phyloP scores from a whole-genome alignment of 352 stramenopile genomes.

The Phytopythium kandeliae region DNA sequence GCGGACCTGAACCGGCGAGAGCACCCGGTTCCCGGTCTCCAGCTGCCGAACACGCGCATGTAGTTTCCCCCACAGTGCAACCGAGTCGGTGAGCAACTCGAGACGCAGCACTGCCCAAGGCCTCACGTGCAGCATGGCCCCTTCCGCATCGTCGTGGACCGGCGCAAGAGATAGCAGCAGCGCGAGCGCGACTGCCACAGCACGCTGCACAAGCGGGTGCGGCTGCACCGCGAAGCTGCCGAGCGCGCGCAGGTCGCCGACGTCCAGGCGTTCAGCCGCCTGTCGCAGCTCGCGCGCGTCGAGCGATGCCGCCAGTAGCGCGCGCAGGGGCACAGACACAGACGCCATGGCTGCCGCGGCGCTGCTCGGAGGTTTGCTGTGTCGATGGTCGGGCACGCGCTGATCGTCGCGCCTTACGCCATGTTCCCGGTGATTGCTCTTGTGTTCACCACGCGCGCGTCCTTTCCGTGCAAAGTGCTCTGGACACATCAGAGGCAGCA shows the following conservation, averaged over 20 bases:
- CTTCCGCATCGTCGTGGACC: slow-evolving; percentile 8
- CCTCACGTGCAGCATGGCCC: slow-evolving; percentile 10
- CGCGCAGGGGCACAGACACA: not conserved
- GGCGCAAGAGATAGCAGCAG: slow-evolving; percentile 35
- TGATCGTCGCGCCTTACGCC: not conserved
- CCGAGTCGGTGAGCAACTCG: slow-evolving; percentile 29
- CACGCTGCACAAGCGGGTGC: slow-evolving; percentile 30
- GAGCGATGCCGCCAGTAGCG: slow-evolving; percentile 4
- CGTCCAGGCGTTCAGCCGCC: slow-evolving; percentile 23
- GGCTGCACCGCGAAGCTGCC: slow-evolving; percentile 33
- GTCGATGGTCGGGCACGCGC: too few species aligned
- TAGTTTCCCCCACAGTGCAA: slow-evolving; percentile 29
- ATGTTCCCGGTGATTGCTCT: not conserved
- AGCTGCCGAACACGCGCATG: slow-evolving; percentile 32
- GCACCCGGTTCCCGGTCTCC: slow-evolving; percentile 10
- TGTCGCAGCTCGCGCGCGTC: slow-evolving; percentile 12
- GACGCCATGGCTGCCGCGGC: too few species aligned
- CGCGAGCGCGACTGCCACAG: slow-evolving; percentile 29
- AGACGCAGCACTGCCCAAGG: slow-evolving; percentile 52
- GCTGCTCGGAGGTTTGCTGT: not conserved
- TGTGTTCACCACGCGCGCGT: not conserved
- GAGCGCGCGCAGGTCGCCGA: slow-evolving; percentile 37
- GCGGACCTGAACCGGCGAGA: slow-evolving; percentile 26
- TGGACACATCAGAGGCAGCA: too few species aligned
- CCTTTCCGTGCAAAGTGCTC: too few species aligned